Conservation (phyloP, 1,139 yeast genomes). For the Scheffersomyces cryptocercus region DNA sequence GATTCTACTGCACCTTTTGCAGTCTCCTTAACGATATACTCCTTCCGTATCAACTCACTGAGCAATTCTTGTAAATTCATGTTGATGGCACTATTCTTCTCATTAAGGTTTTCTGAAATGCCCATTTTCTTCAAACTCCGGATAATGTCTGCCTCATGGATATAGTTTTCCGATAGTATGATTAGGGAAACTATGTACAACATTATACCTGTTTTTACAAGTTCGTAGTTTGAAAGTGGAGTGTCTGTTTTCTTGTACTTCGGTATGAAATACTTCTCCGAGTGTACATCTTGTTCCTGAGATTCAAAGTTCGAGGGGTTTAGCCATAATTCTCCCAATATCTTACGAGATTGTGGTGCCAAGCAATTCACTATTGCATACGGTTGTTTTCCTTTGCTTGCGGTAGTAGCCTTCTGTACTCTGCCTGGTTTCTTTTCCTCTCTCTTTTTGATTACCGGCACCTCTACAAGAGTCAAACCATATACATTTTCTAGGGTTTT, state of each 20-base stretch:
- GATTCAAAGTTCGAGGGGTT: constrained; percentile 1
- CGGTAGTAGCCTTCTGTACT: constrained; percentile 6
- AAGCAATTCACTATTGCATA: constrained; percentile 23
- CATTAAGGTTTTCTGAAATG: constrained; percentile 21
- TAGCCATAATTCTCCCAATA: constrained; percentile 20
- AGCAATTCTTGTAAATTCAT: constrained; percentile 26
- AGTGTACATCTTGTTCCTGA: constrained; percentile 9
- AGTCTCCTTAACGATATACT: constrained; percentile 29
- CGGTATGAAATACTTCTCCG: constrained; percentile 18
- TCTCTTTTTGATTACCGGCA: constrained; percentile 12
- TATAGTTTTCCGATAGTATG: constrained; percentile 35
- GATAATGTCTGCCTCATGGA: constrained; percentile 28
- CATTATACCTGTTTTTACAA: constrained; percentile 32
- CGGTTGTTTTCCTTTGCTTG: constrained; percentile 12
- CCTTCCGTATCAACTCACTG: constrained; percentile 31
- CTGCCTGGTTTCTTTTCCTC: constrained; percentile 6
- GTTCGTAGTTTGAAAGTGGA: constrained; percentile 24
- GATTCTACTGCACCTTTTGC: constrained; percentile 13
- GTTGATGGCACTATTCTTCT: constrained; percentile 21
- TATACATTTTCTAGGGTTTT: constrained; percentile 25
- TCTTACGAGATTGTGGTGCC: constrained; percentile 17
- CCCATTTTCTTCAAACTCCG: constrained; percentile 30
- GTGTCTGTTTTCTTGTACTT: constrained; percentile 12
- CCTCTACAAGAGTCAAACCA: constrained; percentile 31
- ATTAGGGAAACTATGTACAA: constrained; percentile 28